Conservation (phyloP, 495 filamentous ascomycete genomes). For the Friedmanniomyces endolithicus region DNA sequence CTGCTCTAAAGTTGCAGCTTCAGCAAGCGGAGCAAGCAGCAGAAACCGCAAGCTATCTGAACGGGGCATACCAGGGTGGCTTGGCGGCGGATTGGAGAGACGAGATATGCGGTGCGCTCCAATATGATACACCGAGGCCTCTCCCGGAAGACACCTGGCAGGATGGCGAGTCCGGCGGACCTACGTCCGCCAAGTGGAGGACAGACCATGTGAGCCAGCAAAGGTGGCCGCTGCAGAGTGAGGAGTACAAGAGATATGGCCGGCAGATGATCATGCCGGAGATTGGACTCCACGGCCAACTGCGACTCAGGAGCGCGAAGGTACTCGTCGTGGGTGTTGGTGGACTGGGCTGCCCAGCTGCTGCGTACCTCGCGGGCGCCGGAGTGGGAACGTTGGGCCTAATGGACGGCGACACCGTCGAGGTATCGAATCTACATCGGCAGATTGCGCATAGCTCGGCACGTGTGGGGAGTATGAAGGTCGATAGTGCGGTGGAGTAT, state of each 20-base stretch:
- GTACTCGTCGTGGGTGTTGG: constrained; percentile 86
- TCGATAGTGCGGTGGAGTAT: constrained; percentile 60
- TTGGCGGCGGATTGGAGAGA: constrained; percentile 22
- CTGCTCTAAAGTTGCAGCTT: constrained; percentile 21
- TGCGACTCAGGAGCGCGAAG: constrained; percentile 54
- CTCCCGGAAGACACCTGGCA: not conserved
- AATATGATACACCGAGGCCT: not conserved
- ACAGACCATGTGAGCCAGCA: not conserved
- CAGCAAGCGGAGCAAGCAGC: constrained; percentile 22
- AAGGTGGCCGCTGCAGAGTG: constrained; percentile 49
- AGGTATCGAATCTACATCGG: constrained; percentile 82
- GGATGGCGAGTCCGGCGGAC: not conserved
- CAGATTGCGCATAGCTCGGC: constrained; percentile 68
- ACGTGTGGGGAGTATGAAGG: constrained; percentile 67
- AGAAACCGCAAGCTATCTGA: not conserved
- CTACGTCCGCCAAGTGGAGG: not conserved
- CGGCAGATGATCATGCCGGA: constrained; percentile 84
- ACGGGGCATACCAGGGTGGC: constrained; percentile 21
- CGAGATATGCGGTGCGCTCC: constrained; percentile 20
- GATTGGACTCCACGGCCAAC: constrained; percentile 71
- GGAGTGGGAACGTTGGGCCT: constrained; percentile 75
- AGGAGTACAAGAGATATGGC: constrained; percentile 77
- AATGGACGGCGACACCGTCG: constrained; percentile 78
- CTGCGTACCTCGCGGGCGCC: constrained; percentile 76
- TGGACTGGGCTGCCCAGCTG: constrained; percentile 83